A percentile compares a stretch with the other conserved stretches of the same genome.
Conservation (phyloP, 345 rosid genomes). For the Salix suchowensis region DNA sequence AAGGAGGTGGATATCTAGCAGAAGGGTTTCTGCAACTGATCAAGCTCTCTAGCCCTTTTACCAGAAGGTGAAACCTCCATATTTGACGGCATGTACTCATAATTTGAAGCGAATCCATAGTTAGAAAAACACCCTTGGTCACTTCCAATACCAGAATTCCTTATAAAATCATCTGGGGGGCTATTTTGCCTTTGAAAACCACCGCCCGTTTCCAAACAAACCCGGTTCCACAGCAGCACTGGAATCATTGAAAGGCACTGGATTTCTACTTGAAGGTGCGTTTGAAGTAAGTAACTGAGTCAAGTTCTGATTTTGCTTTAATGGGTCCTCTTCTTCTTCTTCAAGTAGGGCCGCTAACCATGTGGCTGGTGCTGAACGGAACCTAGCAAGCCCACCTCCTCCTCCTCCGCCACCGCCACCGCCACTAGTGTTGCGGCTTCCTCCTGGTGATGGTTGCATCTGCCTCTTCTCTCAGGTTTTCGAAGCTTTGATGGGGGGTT, state of each 20-base stretch:
- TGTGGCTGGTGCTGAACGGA: slow-evolving; percentile 68
- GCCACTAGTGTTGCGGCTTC: slow-evolving; percentile 31
- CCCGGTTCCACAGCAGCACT: slow-evolving; percentile 29
- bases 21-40: slow-evolving; percentile 28
- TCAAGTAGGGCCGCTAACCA: slow-evolving; percentile 73
- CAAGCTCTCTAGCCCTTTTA: slow-evolving; percentile 43
- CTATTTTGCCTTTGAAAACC: slow-evolving; percentile 61
- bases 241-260: slow-evolving; percentile 29
- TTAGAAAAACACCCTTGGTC: slow-evolving; percentile 45
- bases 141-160: slow-evolving; percentile 30
- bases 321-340: slow-evolving; percentile 64
- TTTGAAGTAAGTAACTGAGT: slow-evolving; percentile 52
- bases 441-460: slow-evolving; percentile 57
- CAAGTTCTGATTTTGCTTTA: slow-evolving; percentile 58
- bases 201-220: slow-evolving; percentile 9
- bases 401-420: slow-evolving; percentile 36
- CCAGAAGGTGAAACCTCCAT: slow-evolving; percentile 43
- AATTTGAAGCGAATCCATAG: slow-evolving; percentile 41
- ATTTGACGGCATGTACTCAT: slow-evolving; percentile 39
- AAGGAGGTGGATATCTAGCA: slow-evolving; percentile 33
- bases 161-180: slow-evolving; percentile 62
- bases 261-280: slow-evolving; percentile 26
- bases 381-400: slow-evolving; percentile 52
- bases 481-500: not conserved
- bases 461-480: slow-evolving; percentile 17